Percentiles rank a stretch among this genome's conserved stretches.
Conservation (phyloP, 768 basidiomycete genomes). For the Leucosporidium scottii region DNA sequence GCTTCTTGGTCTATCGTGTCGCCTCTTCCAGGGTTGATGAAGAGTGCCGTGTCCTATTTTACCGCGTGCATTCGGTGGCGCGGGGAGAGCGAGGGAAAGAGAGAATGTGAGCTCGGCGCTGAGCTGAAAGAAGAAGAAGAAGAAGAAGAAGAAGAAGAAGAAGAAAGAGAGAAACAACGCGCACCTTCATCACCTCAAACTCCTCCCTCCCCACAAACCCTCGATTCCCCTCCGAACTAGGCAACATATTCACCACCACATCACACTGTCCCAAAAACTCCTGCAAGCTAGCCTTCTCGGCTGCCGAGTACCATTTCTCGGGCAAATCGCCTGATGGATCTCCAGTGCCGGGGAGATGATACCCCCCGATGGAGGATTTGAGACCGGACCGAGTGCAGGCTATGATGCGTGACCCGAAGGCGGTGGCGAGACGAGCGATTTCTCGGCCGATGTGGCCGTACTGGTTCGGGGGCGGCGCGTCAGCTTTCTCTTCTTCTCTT, state of each 20-base stretch:
- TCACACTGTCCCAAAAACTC: background rate
- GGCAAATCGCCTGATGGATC: conserved; percentile 4
- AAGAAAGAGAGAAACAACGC: too few relatives aligned
- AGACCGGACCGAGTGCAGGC: background rate
- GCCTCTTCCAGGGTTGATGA: conserved; percentile 40
- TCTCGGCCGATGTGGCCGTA: conserved; percentile 8
- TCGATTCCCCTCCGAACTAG: background rate
- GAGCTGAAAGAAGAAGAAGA: too few relatives aligned
- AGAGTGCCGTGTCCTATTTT: conserved; percentile 35
- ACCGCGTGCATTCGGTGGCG: too few relatives aligned
- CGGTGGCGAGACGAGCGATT: background rate
- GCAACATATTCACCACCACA: conserved; percentile 1
- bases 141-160: background rate
- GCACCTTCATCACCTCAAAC: conserved; percentile 21
- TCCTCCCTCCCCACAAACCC: background rate
- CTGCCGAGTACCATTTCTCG: background rate
- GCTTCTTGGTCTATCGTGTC: conserved; percentile 34
- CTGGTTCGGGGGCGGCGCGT: background rate
- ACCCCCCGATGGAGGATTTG: background rate
- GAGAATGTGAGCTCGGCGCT: too few relatives aligned
- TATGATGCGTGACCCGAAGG: background rate
- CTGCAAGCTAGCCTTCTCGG: background rate
- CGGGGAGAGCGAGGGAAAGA: background rate
- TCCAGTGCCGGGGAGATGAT: conserved; percentile 7
- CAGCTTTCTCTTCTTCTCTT: too few relatives aligned